A percentile compares a stretch with the other conserved stretches of the same genome.
phyloP scores from a whole-genome alignment of 2,329 filamentous ascomycete species.

The Sporothrix pseudoabietina region DNA sequence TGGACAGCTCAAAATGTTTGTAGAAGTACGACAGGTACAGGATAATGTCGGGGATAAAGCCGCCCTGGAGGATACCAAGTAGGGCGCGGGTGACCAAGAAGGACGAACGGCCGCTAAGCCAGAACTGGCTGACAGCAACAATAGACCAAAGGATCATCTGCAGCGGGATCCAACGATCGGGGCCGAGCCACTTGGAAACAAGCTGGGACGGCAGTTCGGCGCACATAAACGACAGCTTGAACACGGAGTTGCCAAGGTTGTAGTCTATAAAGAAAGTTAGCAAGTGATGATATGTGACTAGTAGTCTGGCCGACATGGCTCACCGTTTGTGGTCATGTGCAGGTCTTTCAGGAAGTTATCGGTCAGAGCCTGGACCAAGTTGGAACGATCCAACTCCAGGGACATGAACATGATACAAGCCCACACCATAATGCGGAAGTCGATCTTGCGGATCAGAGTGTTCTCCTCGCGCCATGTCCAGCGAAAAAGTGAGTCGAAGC shows the following conservation, averaged over 20 bases:
- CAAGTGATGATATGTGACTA: background rate
- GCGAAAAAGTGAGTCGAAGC: conserved; percentile 50
- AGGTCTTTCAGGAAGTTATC: conserved; percentile 53
- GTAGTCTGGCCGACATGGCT: conserved; percentile 10
- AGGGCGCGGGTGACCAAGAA: conserved; percentile 47
- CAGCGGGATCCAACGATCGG: conserved; percentile 62
- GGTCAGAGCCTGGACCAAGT: conserved; percentile 51
- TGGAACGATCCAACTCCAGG: conserved; percentile 54
- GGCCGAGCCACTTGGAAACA: conserved; percentile 59
- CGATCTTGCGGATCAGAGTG: conserved; percentile 50
- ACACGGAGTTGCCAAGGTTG: conserved; percentile 54
- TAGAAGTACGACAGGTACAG: conserved; percentile 51
- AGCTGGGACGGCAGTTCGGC: conserved; percentile 64
- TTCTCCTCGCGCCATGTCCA: conserved; percentile 49
- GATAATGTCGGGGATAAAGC: conserved; percentile 51
- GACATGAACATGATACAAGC: conserved; percentile 54
- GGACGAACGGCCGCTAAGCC: conserved; percentile 44
- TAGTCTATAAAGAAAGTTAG: conserved; percentile 41
- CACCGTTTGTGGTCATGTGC: conserved; percentile 49
- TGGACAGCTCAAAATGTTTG: conserved; percentile 46
- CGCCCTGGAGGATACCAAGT: conserved; percentile 49
- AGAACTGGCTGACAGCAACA: conserved; percentile 53
- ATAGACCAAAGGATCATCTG: conserved; percentile 61
- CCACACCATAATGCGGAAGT: conserved; percentile 49
- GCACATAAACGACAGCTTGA: conserved; percentile 53